Conservation (phyloP, 1,284 basidiomycete genomes). For the Singerocomus inundabilis region DNA sequence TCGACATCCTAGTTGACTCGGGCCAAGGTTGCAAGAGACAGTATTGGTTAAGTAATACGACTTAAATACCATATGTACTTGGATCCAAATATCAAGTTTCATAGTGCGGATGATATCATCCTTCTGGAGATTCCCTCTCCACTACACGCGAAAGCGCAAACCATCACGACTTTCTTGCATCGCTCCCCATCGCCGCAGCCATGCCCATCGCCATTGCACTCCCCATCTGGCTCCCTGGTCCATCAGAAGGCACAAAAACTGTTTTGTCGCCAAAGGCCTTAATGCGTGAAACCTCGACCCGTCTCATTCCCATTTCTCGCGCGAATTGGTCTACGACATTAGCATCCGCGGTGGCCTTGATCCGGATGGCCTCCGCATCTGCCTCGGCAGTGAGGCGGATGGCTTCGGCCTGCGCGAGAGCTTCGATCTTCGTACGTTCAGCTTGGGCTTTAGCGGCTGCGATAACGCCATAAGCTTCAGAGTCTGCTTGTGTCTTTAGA, state of each 20-base stretch:
- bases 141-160: not conserved
- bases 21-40: not conserved
- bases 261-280: conserved; percentile 67
- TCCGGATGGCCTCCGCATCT: conserved; percentile 65
- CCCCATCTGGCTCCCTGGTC: conserved; percentile 54
- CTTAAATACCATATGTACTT: not conserved
- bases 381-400: conserved; percentile 69
- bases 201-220: conserved; percentile 61
- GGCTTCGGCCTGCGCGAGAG: conserved; percentile 70
- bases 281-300: conserved; percentile 63
- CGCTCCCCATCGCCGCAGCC: conserved; percentile 60
- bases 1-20: not conserved
- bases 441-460: conserved; percentile 75
- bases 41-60: too few species aligned
- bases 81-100: not conserved
- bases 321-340: conserved; percentile 64
- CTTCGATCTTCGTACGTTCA: conserved; percentile 65
- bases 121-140: not conserved
- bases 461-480: conserved; percentile 69
- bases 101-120: not conserved
- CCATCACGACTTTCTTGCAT: conserved; percentile 26
- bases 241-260: conserved; percentile 67
- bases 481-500: conserved; percentile 61
- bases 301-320: conserved; percentile 67
- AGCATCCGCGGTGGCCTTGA: conserved; percentile 62